A percentile compares a stretch with the other conserved stretches of the same genome.
These are phyloP conservation scores for Naganishia sp. DNA, from an alignment of 1,284 basidiomycete species.

Conservation along the genomic window DNA sequence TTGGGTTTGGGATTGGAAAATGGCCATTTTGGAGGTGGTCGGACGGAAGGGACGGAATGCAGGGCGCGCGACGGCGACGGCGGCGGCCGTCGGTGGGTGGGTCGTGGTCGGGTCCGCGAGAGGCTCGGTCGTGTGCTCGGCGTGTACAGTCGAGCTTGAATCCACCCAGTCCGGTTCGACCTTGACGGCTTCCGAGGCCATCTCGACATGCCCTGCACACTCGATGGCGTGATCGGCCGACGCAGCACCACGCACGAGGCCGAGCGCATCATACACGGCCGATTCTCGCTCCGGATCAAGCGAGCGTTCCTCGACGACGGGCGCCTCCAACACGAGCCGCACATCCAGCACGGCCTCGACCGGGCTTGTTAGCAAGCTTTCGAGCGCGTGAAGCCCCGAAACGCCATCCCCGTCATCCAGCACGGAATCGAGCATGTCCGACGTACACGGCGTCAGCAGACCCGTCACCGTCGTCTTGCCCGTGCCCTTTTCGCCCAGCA, in stretches of 20 bases:
- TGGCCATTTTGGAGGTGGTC: slow-evolving; percentile 14
- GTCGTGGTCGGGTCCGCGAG: neutral
- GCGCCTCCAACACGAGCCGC: neutral
- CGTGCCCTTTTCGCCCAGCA: slow-evolving; percentile 5
- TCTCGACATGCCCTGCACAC: neutral
- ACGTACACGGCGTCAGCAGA: neutral
- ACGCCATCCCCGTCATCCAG: neutral
- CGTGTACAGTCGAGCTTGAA: neutral
- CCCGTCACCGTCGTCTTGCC: slow-evolving; percentile 21
- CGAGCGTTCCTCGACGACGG: neutral
- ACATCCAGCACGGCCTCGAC: neutral
- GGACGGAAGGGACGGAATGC: slow-evolving; percentile 18
- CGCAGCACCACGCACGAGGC: neutral
- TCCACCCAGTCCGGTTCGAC: slow-evolving; percentile 8
- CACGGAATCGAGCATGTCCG: slow-evolving; percentile 3
- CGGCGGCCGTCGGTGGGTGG: neutral
- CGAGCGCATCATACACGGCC: slow-evolving; percentile 1
- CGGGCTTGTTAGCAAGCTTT: neutral
- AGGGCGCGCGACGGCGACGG: neutral
- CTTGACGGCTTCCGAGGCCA: neutral
- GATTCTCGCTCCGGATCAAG: neutral
- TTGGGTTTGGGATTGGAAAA: slow-evolving; percentile 20
- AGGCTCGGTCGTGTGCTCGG: too few relatives aligned
- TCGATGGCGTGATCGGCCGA: neutral
- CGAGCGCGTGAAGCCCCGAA: slow-evolving; percentile 3